Conservation (phyloP, 768 basidiomycete genomes). For the Amanita rubescens region DNA sequence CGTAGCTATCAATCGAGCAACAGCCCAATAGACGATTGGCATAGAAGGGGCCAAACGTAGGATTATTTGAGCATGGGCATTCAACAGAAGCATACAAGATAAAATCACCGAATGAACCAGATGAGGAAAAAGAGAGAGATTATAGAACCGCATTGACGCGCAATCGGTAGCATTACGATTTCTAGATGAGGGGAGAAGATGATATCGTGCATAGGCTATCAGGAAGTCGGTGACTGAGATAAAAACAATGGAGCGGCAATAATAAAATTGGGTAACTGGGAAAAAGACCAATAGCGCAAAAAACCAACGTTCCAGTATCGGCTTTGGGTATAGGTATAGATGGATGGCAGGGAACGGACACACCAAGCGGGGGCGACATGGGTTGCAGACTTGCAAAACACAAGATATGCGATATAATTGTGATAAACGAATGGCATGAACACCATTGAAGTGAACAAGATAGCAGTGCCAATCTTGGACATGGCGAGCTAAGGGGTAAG, state of each 20-base stretch:
- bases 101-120: constrained; percentile 65
- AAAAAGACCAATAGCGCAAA: constrained; percentile 75
- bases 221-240: constrained; percentile 36
- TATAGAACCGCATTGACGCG: constrained; percentile 6
- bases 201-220: constrained; percentile 17
- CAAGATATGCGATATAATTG: constrained; percentile 56
- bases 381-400: constrained; percentile 48
- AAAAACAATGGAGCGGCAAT: constrained; percentile 66
- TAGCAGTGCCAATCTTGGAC: constrained; percentile 25
- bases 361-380: constrained; percentile 54
- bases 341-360: constrained; percentile 44
- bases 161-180: neutral
- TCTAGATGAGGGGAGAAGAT: neutral
- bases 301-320: constrained; percentile 87
- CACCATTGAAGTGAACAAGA: constrained; percentile 37
- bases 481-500: constrained; percentile 26
- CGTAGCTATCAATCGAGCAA: constrained; percentile 55
- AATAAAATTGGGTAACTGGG: constrained; percentile 85
- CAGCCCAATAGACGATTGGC: constrained; percentile 83
- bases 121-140: constrained; percentile 50
- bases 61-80: constrained; percentile 82
- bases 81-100: constrained; percentile 59
- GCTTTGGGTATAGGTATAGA: constrained; percentile 77
- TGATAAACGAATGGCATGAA: constrained; percentile 65
- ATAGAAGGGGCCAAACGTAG: constrained; percentile 70